Conservation (phyloP, 2,329 filamentous ascomycete genomes). For the Fusarium chlamydosporum region DNA sequence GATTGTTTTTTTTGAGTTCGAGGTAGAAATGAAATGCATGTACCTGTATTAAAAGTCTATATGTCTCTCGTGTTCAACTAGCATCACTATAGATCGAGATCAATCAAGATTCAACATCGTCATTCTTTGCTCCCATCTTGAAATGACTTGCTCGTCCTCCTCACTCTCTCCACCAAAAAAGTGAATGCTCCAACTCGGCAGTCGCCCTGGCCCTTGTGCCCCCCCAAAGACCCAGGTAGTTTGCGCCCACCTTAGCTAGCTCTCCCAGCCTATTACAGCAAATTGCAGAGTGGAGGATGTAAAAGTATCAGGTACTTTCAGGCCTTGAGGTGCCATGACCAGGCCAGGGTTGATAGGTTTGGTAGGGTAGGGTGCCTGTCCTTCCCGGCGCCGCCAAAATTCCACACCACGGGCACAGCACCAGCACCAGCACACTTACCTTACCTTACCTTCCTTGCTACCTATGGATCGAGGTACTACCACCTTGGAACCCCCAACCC, state of each 20-base stretch:
- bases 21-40: too few species aligned
- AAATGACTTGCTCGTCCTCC: conserved; percentile 27
- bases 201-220: conserved; percentile 49
- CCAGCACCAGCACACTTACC: background rate
- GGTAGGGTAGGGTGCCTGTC: conserved; percentile 22
- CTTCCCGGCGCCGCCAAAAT: conserved; percentile 48
- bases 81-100: conserved; percentile 14
- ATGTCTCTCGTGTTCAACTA: background rate
- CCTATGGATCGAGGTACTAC: conserved; percentile 13
- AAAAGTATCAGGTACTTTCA: conserved; percentile 39
- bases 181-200: conserved; percentile 48
- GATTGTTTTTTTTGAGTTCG: too few species aligned
- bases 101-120: conserved; percentile 21
- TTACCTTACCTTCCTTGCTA: too few species aligned
- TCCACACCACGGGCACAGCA: conserved; percentile 43
- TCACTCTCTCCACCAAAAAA: conserved; percentile 27
- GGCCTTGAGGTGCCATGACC: conserved; percentile 26
- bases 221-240: conserved; percentile 25
- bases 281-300: conserved; percentile 29
- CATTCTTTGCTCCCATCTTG: conserved; percentile 22
- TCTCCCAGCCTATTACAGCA: conserved; percentile 26
- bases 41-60: too few species aligned
- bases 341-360: conserved; percentile 21
- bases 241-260: conserved; percentile 34
- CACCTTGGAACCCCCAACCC: conserved; percentile 49